Percentiles rank a stretch among this genome's conserved stretches.
Evolutionary conservation across 495 filamentous ascomycete species (phyloP).

Genomic region (Letharia columbiana): DNA sequence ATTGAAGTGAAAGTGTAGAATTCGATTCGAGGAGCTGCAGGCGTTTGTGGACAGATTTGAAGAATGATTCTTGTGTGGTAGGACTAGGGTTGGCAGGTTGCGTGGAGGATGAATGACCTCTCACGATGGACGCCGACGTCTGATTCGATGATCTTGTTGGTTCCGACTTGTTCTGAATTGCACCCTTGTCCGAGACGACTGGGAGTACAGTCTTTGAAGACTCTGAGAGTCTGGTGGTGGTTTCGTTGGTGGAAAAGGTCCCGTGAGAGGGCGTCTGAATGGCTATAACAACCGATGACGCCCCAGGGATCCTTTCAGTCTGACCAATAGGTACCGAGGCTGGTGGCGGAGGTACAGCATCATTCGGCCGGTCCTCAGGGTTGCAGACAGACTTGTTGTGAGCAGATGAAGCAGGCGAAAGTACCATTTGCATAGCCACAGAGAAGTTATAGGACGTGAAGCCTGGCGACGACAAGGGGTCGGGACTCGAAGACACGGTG

Average conservation of each 20-base stretch:
- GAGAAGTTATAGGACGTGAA: conserved; percentile 6
- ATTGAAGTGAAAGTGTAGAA: conserved; percentile 84
- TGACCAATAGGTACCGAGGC: neutral
- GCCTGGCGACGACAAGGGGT: neutral
- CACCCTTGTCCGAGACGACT: conserved; percentile 24
- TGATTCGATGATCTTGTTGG: conserved; percentile 20
- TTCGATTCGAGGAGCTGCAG: conserved; percentile 86
- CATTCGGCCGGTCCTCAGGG: neutral
- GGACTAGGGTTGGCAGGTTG: conserved; percentile 58
- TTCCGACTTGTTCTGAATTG: neutral
- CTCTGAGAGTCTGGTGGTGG: conserved; percentile 4
- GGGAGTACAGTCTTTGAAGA: conserved; percentile 22
- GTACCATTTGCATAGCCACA: neutral
- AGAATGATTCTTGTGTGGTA: conserved; percentile 92
- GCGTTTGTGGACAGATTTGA: conserved; percentile 90
- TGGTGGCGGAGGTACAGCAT: neutral
- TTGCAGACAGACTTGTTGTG: conserved; percentile 1
- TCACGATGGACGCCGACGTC: conserved; percentile 34
- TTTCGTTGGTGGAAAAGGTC: neutral
- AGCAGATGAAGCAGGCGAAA: neutral
- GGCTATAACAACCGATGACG: conserved; percentile 4
- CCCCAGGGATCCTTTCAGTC: neutral
- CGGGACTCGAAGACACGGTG: neutral
- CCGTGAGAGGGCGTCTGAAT: conserved; percentile 25
- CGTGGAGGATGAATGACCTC: conserved; percentile 38